Evolutionary conservation across 140 eudicot species (phyloP), one percentile per base, ranked within the genome.

Genomic region (Senecio squalidus): DNA sequence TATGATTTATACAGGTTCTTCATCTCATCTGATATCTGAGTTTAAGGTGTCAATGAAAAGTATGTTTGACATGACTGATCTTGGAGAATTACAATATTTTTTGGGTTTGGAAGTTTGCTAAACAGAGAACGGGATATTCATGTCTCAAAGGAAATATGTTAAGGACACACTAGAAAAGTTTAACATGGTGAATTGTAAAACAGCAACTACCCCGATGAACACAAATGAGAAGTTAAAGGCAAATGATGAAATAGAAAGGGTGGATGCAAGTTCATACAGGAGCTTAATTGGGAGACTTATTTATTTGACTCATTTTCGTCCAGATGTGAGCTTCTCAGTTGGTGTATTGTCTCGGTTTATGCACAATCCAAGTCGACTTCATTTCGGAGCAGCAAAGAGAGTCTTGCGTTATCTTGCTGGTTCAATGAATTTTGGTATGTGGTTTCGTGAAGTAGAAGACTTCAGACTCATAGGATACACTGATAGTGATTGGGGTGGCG

Each of bases 271-370:
- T 22, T 3, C n/a, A 0, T 67, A 41, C 28, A 27, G 29, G 13
- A 67, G 65, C 21, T 20, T 67, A 8, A 62, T 67, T 2, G 58
- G 58, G 2, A 43, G 73, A 15, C 16, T 66, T 3, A 66, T 53
- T 41, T 55, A 54, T 17, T 8, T 66, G 18, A 66, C 64, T 0
- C 64, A 53, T 9, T 24, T 23, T 40, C 55, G 62, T 2, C 43
- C 53, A 8, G 29, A 65, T 14, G 27, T 65, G 9, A 31, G 36
- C 16, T 65, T 65, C 8, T 11, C 18, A 20, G 71, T 50, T 21
- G 61, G 62, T 14, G 54, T 66, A 6, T 5, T 66, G 4, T 53
- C 63, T 4, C 46, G 54, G 33, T 66, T 66, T 11, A 66, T 41
- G 63, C 54, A 38, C n/a, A 13, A 24, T 34, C 71, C 43, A n/a